Percentiles rank a stretch among this genome's conserved stretches.
These are phyloP conservation scores for Pogostemon cablin DNA, from an alignment of 257 asterid species.

Conservation along the genomic window DNA sequence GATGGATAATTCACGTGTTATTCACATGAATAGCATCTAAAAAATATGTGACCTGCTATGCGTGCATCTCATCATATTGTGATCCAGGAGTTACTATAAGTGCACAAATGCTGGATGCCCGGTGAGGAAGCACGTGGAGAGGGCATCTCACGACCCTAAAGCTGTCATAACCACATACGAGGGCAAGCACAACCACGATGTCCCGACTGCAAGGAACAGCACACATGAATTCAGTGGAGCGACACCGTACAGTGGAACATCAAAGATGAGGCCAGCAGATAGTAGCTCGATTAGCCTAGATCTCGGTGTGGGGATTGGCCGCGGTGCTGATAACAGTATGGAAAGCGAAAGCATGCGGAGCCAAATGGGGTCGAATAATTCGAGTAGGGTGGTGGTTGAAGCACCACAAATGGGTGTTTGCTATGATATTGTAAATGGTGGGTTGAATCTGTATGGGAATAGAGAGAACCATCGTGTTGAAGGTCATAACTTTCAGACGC, in stretches of 20 bases:
- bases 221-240: slow-evolving; percentile 66
- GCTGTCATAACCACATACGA: slow-evolving; percentile 97
- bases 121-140: slow-evolving; percentile 93
- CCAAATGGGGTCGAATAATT: slow-evolving; percentile 39
- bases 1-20: too few species aligned
- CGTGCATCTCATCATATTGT: slow-evolving; percentile 12
- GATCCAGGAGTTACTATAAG: slow-evolving; percentile 93
- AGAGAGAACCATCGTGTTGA: slow-evolving; percentile 46
- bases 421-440: slow-evolving; percentile 54
- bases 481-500: slow-evolving; percentile 53
- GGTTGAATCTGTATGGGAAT: slow-evolving; percentile 52
- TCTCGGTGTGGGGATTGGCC: slow-evolving; percentile 82
- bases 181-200: slow-evolving; percentile 95
- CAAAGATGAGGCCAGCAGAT: slow-evolving; percentile 55
- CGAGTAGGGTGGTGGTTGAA: slow-evolving; percentile 36
- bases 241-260: slow-evolving; percentile 39
- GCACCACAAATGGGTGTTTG: slow-evolving; percentile 41
- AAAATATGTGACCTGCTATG: background rate
- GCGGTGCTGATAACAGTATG: slow-evolving; percentile 40
- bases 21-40: background rate
- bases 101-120: slow-evolving; percentile 93
- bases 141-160: slow-evolving; percentile 96
- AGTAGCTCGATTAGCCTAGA: slow-evolving; percentile 65
- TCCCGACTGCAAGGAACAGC: slow-evolving; percentile 71
- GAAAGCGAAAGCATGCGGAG: slow-evolving; percentile 33